Base-by-base conservation (phyloP, 306 rosid species). In the Hippophae gyantsensis region DNA sequence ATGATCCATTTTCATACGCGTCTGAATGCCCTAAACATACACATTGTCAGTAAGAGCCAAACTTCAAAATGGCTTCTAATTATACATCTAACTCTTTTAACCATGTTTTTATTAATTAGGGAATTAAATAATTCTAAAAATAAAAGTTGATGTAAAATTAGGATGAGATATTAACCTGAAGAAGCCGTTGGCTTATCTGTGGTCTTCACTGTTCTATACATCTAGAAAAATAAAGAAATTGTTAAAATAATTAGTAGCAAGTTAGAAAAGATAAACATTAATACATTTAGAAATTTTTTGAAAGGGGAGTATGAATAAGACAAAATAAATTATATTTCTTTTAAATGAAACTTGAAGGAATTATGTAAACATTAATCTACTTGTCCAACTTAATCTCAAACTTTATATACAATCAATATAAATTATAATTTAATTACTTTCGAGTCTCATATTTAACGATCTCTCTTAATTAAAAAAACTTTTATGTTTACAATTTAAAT, bases 181-280 rank as follows among this genome's bases (percentile, higher is more conserved):
- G 95, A 72, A 71, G 92, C 94, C 32, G 95, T 87, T 50, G 95
- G 82, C 73, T 74, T 85, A 65, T 88, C 96, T 7, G 96, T 92
- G 43, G 94, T 92, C 63, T 92, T 92, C 58, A 92, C 99, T 70
- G 99, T 92, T 69, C 99, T 78, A 72, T 88, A 92, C 99, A 92
- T 92, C 99, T 92, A 77, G 44, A 76, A 69, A 54, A 43, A 56
- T 8, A 40, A 53, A 60, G 6, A 43, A 42, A 68, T 42, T 26
- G 45, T 63, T 52, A 13, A n/a, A n/a, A 13, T 51, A 10, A 6
- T 12, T 52, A 13, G 5, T 32, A 4, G 2, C 38, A 32, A 32
- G 38, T 2, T 32, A 32, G 38, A 32, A 32, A 32, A 32, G 38
- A 32, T 32, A 32, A 32, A 32, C 38, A 32, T 32, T 32, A 2